phyloP scores from a whole-genome alignment of 164 flowering plant genomes.

The Chloranthus sessilifolius region DNA sequence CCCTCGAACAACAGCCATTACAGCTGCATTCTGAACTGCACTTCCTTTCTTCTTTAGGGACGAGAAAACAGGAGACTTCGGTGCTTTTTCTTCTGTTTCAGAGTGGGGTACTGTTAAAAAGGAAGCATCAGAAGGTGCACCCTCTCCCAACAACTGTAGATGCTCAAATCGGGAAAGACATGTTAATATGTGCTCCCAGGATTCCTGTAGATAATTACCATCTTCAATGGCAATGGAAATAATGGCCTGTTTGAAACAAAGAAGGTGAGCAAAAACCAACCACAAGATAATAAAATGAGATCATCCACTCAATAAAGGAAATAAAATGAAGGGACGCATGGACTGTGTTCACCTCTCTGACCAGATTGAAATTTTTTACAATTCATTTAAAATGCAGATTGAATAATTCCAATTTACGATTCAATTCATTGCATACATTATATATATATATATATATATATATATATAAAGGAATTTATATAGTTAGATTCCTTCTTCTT shows the following conservation, averaged over 20 bases:
- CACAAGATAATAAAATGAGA: not conserved
- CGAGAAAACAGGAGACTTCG: constrained; percentile 48
- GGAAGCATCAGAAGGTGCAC: constrained; percentile 94
- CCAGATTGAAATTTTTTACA: too few species aligned
- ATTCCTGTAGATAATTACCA: constrained; percentile 90
- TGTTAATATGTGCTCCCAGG: constrained; percentile 97
- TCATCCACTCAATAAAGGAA: too few species aligned
- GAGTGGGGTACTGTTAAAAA: constrained; percentile 45
- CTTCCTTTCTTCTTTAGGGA: constrained; percentile 69
- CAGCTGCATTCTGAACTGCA: constrained; percentile 77
- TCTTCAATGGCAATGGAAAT: constrained; percentile 95
- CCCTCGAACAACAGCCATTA: constrained; percentile 95
- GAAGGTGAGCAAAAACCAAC: not conserved
- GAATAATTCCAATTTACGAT: too few species aligned
- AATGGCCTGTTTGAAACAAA: constrained; percentile 54
- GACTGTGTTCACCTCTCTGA: too few species aligned
- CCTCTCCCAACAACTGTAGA: constrained; percentile 92
- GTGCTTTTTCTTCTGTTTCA: constrained; percentile 70
- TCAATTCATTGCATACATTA: too few species aligned
- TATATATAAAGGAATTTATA: too few species aligned
- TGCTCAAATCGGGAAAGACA: constrained; percentile 97
- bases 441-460: too few species aligned
- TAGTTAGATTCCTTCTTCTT: too few species aligned
- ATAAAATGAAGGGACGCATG: too few species aligned
- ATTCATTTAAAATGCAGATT: too few species aligned